phyloP scores from a whole-genome alignment of 2,329 filamentous ascomycete genomes.

The Triangularia verruculosa region DNA sequence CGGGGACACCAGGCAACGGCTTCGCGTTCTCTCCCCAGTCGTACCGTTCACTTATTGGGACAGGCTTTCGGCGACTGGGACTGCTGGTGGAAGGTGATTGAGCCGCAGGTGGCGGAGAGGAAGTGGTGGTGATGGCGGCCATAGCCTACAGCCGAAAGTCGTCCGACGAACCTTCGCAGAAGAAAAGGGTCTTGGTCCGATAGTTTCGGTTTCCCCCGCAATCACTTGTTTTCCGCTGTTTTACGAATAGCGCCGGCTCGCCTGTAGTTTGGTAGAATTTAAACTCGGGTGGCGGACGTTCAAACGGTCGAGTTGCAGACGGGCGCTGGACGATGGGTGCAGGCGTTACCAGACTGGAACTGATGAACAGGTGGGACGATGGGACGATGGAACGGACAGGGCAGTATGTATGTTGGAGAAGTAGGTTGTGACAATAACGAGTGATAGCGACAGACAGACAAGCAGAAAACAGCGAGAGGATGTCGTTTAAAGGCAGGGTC shows the following conservation, averaged over 20 bases:
- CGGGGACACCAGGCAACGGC: slow-evolving; percentile 30
- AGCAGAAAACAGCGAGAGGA: slow-evolving; percentile 13
- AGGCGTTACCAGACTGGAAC: background rate
- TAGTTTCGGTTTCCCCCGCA: background rate
- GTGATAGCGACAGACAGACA: slow-evolving; percentile 20
- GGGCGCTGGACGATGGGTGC: background rate
- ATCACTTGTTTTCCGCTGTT: background rate
- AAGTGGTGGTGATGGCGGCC: slow-evolving; percentile 32
- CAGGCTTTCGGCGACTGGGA: slow-evolving; percentile 36
- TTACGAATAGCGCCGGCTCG: background rate
- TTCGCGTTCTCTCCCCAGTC: slow-evolving; percentile 34
- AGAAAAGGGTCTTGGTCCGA: background rate
- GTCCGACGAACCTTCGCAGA: slow-evolving; percentile 4
- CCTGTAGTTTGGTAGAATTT: background rate
- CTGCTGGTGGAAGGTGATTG: slow-evolving; percentile 28
- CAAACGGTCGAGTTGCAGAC: slow-evolving; percentile 18
- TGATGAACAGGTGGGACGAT: background rate
- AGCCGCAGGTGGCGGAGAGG: slow-evolving; percentile 26
- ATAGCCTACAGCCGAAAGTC: slow-evolving; percentile 26
- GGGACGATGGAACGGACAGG: background rate
- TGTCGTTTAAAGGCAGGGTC: slow-evolving; percentile 2
- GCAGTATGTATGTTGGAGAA: background rate
- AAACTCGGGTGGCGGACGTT: slow-evolving; percentile 1
- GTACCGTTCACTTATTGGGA: slow-evolving; percentile 35
- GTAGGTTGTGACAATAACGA: slow-evolving; percentile 13